Evolutionary conservation across 75 land plant species (phyloP).

Genomic region (Pinus taeda): DNA sequence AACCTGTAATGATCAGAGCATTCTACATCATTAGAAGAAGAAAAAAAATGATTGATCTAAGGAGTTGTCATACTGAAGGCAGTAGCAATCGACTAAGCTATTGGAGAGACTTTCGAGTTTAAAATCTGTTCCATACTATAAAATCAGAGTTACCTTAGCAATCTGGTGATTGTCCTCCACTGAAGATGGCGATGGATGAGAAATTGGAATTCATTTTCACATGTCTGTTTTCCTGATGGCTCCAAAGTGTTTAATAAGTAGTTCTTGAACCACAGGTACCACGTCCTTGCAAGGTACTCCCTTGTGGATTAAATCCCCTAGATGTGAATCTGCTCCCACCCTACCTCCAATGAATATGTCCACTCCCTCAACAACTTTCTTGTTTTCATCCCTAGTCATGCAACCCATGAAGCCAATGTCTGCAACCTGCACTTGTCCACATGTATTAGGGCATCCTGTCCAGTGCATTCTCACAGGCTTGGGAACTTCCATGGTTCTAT

Average conservation of each 20-base stretch:
- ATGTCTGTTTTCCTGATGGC: constrained; percentile 22
- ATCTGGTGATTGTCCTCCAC: too few relatives aligned
- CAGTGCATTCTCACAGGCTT: constrained; percentile 90
- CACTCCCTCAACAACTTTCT: constrained; percentile 73
- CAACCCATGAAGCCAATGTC: constrained; percentile 99
- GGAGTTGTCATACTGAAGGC: too few relatives aligned
- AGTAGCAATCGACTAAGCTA: too few relatives aligned
- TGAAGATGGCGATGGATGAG: too few relatives aligned
- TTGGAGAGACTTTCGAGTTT: too few relatives aligned
- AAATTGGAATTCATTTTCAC: too few relatives aligned
- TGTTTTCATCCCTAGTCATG: constrained; percentile 71
- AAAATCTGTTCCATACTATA: too few relatives aligned
- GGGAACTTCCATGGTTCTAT: constrained; percentile 53
- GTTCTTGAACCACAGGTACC: constrained; percentile 77
- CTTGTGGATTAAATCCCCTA: constrained; percentile 79
- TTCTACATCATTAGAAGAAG: too few relatives aligned
- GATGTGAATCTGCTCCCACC: constrained; percentile 84
- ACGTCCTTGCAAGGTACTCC: constrained; percentile 78
- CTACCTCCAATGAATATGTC: constrained; percentile 89
- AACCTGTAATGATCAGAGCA: too few relatives aligned
- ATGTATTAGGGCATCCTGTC: constrained; percentile 98
- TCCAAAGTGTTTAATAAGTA: constrained; percentile 78
- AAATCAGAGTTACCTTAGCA: too few relatives aligned
- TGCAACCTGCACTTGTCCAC: constrained; percentile 96
- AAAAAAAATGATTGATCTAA: too few relatives aligned